Evolutionary conservation across 2,329 filamentous ascomycete species (phyloP), one percentile per base, ranked within the genome.

Genomic region (Sporothrix pallida): DNA sequence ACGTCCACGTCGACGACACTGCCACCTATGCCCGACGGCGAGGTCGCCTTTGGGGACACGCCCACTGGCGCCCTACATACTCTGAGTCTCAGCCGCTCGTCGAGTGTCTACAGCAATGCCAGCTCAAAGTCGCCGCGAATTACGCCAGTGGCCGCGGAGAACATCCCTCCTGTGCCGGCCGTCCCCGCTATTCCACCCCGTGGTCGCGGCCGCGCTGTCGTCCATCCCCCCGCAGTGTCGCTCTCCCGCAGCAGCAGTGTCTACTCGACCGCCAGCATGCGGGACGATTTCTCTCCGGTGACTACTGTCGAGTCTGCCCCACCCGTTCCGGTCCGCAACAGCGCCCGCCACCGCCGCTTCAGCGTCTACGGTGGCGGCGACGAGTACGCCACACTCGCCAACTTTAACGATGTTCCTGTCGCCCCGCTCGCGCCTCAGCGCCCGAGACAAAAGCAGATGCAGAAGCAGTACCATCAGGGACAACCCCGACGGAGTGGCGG

Each of bases 291-390:
- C 8, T 50, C 54, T 5, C 4, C 31, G 7, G 31, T 37, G 15
- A 68, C 50, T 7, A 50, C 42, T 17, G 44, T 20, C 50, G 63
- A n/a, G 46, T 7, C 52, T 44, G 1, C 72, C 17, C 74, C 72
- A 15, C 58, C 73, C 20, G 37, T 74, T 3, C 73, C 72, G 2
- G 65, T 17, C 10, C 72, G 73, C 54, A 74, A 54, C 70, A 72
- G 58, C 13, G 50, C 71, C 4, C 73, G 71, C 7, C 71, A 73
- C 9, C 75, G 76, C 7, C 75, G 76, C 0, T 77, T 76, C 69
- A 76, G 75, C 37, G 72, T 77, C 1, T 75, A 73, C 52, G 75
- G 76, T 10, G 74, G 72, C 17, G 75, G 74, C n/a, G 72, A 72
- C 74, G 73, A 74, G 65, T 72, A 67, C 23, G 73, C 75, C 2